phyloP scores from a whole-genome alignment of 108 stramenopile genomes.

The Skeletonema grethae region DNA sequence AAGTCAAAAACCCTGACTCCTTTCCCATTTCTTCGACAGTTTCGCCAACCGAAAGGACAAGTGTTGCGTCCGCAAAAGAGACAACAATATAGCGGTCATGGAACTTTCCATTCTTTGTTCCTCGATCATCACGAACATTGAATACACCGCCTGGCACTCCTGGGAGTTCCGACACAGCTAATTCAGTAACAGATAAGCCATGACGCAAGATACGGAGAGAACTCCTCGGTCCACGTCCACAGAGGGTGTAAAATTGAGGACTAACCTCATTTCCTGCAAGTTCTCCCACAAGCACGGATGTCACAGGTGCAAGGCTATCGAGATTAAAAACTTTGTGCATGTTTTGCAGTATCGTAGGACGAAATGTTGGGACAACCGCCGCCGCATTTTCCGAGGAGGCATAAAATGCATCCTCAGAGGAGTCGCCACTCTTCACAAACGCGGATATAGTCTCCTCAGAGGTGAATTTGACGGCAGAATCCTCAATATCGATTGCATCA shows the following conservation, averaged over 20 bases:
- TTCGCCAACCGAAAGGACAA: constrained; percentile 95
- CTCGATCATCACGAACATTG: constrained; percentile 80
- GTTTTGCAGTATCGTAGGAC: constrained; percentile 78
- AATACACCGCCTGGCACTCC: constrained; percentile 93
- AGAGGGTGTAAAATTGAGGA: constrained; percentile 91
- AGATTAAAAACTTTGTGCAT: constrained; percentile 75
- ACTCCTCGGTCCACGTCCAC: constrained; percentile 88
- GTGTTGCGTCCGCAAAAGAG: constrained; percentile 95
- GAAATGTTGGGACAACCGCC: constrained; percentile 72
- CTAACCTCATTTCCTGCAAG: constrained; percentile 90
- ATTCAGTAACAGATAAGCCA: constrained; percentile 91
- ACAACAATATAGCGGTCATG: constrained; percentile 93
- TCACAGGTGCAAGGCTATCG: constrained; percentile 87
- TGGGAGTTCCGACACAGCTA: constrained; percentile 94
- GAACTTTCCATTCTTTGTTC: constrained; percentile 29
- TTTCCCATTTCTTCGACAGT: constrained; percentile 95
- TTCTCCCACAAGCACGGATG: constrained; percentile 90
- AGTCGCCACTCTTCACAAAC: constrained; percentile 19
- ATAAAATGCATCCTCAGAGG: constrained; percentile 35
- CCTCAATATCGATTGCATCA: constrained; percentile 84
- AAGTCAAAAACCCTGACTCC: constrained; percentile 88
- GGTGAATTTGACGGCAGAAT: constrained; percentile 57
- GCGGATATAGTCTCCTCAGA: constrained; percentile 51
- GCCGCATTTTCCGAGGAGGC: constrained; percentile 46
- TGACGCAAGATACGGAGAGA: constrained; percentile 87